A percentile compares a stretch with the other conserved stretches of the same genome.
Evolutionary conservation across 2,329 filamentous ascomycete genomes (phyloP).

Genomic region (Claviceps cyperi): DNA sequence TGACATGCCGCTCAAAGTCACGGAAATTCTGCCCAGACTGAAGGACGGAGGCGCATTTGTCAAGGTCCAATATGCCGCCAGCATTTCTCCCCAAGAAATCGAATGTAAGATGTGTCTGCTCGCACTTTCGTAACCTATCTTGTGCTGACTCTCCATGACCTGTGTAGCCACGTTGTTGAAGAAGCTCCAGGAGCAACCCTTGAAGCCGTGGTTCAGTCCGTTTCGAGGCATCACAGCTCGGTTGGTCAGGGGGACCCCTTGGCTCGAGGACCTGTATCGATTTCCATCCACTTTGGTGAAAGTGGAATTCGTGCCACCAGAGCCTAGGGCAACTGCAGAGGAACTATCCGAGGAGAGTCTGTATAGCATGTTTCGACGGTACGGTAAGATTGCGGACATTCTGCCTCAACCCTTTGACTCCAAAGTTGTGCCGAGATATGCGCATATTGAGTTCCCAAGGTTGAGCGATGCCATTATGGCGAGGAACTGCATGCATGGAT

Average conservation of each 20-base stretch:
- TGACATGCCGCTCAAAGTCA: constrained; percentile 51
- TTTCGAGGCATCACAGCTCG: constrained; percentile 56
- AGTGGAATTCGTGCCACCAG: constrained; percentile 69
- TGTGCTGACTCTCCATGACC: neutral
- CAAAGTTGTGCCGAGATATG: constrained; percentile 68
- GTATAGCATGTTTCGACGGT: constrained; percentile 75
- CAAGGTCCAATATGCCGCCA: constrained; percentile 51
- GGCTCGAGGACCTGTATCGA: constrained; percentile 84
- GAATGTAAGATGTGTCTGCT: constrained; percentile 21
- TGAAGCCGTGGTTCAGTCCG: constrained; percentile 85
- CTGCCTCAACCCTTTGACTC: constrained; percentile 70
- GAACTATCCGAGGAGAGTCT: constrained; percentile 78
- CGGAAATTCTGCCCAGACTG: constrained; percentile 67
- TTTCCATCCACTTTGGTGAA: constrained; percentile 63
- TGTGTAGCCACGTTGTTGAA: constrained; percentile 37
- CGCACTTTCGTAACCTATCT: neutral
- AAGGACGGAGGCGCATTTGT: constrained; percentile 92
- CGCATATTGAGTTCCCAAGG: constrained; percentile 61
- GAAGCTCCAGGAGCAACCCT: constrained; percentile 51
- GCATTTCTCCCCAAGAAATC: constrained; percentile 24
- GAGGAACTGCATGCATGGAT: constrained; percentile 83
- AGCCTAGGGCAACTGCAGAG: constrained; percentile 53
- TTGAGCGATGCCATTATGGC: constrained; percentile 72
- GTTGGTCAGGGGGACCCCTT: constrained; percentile 71
- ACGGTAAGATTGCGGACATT: constrained; percentile 84